Evolutionary conservation across 2,329 filamentous ascomycete genomes (phyloP).

Genomic region (Sarocladium brachiariae): DNA sequence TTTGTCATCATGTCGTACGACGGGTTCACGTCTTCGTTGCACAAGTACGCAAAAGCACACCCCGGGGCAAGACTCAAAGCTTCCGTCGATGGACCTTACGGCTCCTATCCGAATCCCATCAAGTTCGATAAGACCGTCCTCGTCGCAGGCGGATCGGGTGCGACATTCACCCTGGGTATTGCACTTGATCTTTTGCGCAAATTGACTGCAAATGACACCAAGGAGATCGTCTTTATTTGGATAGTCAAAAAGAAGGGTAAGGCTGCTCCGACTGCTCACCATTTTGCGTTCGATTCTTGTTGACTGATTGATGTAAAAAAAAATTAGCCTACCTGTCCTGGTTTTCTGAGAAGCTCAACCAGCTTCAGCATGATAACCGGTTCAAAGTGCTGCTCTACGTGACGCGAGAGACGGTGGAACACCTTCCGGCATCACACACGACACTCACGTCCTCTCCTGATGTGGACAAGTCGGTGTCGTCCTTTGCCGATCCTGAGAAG

Average conservation of each 20-base stretch:
- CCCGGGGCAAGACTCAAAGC: slow-evolving; percentile 41
- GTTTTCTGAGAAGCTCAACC: slow-evolving; percentile 29
- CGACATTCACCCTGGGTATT: slow-evolving; percentile 44
- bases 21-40: slow-evolving; percentile 51
- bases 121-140: slow-evolving; percentile 50
- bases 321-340: slow-evolving; percentile 31
- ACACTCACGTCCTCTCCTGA: neutral
- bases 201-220: slow-evolving; percentile 15
- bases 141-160: slow-evolving; percentile 54
- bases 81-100: slow-evolving; percentile 54
- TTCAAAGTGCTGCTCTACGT: slow-evolving; percentile 28
- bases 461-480: neutral
- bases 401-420: slow-evolving; percentile 19
- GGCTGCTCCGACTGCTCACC: slow-evolving; percentile 12
- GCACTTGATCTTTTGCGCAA: slow-evolving; percentile 29
- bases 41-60: slow-evolving; percentile 41
- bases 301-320: too few species aligned
- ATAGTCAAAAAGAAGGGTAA: slow-evolving; percentile 29
- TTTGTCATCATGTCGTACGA: slow-evolving; percentile 52
- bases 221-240: slow-evolving; percentile 33
- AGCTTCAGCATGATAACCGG: slow-evolving; percentile 22
- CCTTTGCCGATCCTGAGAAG: slow-evolving; percentile 9
- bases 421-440: neutral
- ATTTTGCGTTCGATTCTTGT: too few species aligned
- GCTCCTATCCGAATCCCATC: slow-evolving; percentile 44